Base-by-base conservation (phyloP, 2,329 filamentous ascomycete species). In the Fusarium sp. region DNA sequence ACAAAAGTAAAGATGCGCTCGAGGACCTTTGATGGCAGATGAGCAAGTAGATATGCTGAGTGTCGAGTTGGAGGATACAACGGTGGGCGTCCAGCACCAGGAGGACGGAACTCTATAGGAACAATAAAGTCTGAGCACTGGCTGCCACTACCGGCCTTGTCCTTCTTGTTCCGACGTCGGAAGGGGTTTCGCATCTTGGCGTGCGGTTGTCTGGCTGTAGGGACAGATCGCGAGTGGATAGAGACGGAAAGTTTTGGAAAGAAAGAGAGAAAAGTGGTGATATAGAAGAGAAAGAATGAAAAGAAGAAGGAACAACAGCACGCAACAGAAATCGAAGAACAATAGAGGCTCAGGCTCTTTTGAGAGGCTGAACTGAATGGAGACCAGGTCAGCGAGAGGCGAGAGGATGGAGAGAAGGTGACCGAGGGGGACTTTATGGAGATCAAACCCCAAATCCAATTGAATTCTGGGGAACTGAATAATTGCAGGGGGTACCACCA, bases 1-100 rank as follows among this genome's bases (percentile, higher is more conserved):
- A 98, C 91, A 74, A 91, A 91, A 76, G 88, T 83, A 81, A 98
- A 95, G 79, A 98, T 95, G 79, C 89, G 90, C 74, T 90, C 87
- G 65, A 98, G 87, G 35, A 97, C 86, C n/a, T 87, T 83, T 31
- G 87, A 83, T 15, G 94, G 92, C 16, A 98, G 87, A 58, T 82
- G 82, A 44, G 84, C 83, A 54, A 90, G 85, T 41, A 82, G 71
- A 20, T 77, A 77, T 20, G 85, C 82, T 12, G 87, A 88, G 33
- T 78, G 74, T 30, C 75, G 73, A 10, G 83, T 85, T 14, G 85
- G 83, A 61, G 81, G 81, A 66, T 80, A 82, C 30, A 76, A 73
- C 57, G 74, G 77, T 24, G 76, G 67, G 33, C 75, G 73, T 45
- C 76, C 68, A 73, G 67, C 71, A 44, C 70, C 75, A 22, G 68